phyloP scores from a whole-genome alignment of 306 rosid genomes.

The Dalbergia cultrata region DNA sequence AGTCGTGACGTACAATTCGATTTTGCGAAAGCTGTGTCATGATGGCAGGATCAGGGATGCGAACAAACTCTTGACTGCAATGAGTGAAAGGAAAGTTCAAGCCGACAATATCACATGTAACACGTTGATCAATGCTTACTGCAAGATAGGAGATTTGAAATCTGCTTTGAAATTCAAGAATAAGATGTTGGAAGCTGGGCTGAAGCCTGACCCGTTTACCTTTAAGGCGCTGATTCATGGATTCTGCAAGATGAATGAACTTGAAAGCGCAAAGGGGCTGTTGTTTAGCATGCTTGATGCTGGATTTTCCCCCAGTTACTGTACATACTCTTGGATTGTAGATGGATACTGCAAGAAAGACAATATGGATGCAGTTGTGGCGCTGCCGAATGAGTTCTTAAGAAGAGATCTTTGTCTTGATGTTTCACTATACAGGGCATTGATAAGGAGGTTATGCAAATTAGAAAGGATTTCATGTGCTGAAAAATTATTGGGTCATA shows the following conservation, averaged over 20 bases:
- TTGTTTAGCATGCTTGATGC: slow-evolving; percentile 75
- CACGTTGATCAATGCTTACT: slow-evolving; percentile 89
- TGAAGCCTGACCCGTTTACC: slow-evolving; percentile 78
- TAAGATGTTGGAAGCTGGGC: slow-evolving; percentile 78
- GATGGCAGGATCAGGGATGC: slow-evolving; percentile 90
- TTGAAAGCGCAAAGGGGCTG: slow-evolving; percentile 68
- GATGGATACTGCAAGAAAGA: slow-evolving; percentile 71
- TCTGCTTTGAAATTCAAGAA: slow-evolving; percentile 84
- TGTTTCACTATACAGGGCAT: slow-evolving; percentile 77
- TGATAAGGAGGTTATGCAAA: slow-evolving; percentile 83
- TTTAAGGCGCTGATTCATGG: slow-evolving; percentile 87
- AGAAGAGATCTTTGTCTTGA: slow-evolving; percentile 68
- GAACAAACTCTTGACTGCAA: slow-evolving; percentile 79
- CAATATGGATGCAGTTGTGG: slow-evolving; percentile 65
- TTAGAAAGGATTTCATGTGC: slow-evolving; percentile 66
- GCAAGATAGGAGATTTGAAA: slow-evolving; percentile 79
- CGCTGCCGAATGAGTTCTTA: slow-evolving; percentile 69
- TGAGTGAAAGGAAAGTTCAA: slow-evolving; percentile 77
- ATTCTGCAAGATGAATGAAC: slow-evolving; percentile 67
- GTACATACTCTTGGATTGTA: slow-evolving; percentile 79
- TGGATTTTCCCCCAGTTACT: slow-evolving; percentile 74
- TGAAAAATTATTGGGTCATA: slow-evolving; percentile 61
- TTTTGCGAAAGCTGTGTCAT: slow-evolving; percentile 75
- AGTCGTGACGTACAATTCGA: slow-evolving; percentile 82
- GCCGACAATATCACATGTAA: slow-evolving; percentile 91